Conservation (phyloP, 2,329 filamentous ascomycete species). For the Apiospora sp. region DNA sequence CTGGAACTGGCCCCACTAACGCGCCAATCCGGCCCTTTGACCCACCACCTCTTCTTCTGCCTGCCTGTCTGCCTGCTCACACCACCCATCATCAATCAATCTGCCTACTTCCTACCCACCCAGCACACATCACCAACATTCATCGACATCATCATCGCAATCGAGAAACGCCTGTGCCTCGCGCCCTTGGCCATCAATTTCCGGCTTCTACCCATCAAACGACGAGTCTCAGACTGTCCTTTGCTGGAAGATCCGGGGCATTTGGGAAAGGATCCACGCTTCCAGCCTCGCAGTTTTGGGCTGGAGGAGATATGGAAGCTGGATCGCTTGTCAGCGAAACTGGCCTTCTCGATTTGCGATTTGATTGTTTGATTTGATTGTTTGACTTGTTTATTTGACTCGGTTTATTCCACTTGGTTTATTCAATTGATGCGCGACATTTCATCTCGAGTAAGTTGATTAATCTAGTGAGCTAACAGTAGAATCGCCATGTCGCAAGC, state of each 20-base stretch:
- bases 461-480: background rate
- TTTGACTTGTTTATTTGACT: no score
- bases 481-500: slow-evolving; percentile 8
- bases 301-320: slow-evolving; percentile 15
- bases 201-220: slow-evolving; percentile 16
- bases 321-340: slow-evolving; percentile 21
- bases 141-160: background rate
- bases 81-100: background rate
- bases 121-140: background rate
- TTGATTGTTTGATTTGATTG: background rate
- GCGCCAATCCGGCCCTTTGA: no score
- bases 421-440: background rate
- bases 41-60: no score
- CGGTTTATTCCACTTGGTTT: background rate
- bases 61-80: no score
- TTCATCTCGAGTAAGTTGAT: background rate
- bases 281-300: slow-evolving; percentile 18
- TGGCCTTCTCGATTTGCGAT: slow-evolving; percentile 9
- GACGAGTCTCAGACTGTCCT: background rate
- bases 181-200: slow-evolving; percentile 6
- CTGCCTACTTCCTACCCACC: background rate
- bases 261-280: slow-evolving; percentile 15
- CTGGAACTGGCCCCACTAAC: no score
- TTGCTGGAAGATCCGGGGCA: slow-evolving; percentile 17
- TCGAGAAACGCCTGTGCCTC: slow-evolving; percentile 11